Percentiles rank a stretch among this genome's conserved stretches.
These are phyloP conservation scores for Taxawa tesnikishii DNA, from an alignment of 2,329 filamentous ascomycete species.

Conservation along the genomic window DNA sequence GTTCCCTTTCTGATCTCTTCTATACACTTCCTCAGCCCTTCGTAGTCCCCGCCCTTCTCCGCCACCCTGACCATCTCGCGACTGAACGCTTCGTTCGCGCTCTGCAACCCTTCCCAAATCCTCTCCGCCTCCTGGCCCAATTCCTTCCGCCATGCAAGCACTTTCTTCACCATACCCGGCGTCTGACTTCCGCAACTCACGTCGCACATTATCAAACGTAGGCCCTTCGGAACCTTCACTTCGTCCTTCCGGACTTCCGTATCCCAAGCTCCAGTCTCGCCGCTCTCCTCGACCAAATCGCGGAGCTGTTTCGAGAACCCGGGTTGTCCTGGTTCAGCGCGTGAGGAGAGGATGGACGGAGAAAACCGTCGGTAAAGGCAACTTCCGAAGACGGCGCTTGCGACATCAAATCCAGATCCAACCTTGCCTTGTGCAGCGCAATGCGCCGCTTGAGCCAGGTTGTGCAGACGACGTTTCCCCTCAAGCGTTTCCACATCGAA, in stretches of 20 bases:
- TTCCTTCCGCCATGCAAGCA: conserved; percentile 66
- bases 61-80: conserved; percentile 45
- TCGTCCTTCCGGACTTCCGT: conserved; percentile 58
- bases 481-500: conserved; percentile 46
- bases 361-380: conserved; percentile 91
- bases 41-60: conserved; percentile 35
- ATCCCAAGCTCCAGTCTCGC: conserved; percentile 54
- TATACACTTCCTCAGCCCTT: conserved; percentile 40
- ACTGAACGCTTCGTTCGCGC: conserved; percentile 59
- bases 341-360: conserved; percentile 53
- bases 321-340: conserved; percentile 54
- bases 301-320: conserved; percentile 57
- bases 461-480: conserved; percentile 60
- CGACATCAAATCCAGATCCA: conserved; percentile 90
- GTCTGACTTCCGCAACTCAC: conserved; percentile 91
- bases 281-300: conserved; percentile 50
- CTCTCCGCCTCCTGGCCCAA: conserved; percentile 51
- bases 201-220: conserved; percentile 84
- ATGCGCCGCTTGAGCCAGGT: conserved; percentile 85
- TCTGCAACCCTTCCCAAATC: conserved; percentile 67
- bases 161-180: conserved; percentile 88
- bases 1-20: conserved; percentile 47
- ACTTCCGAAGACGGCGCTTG: conserved; percentile 81
- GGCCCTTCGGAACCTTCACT: conserved; percentile 57
- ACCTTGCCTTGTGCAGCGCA: conserved; percentile 96